Evolutionary conservation across 2,329 filamentous ascomycete species (phyloP).

Genomic region (Lasiodiplodia gonubiensis): DNA sequence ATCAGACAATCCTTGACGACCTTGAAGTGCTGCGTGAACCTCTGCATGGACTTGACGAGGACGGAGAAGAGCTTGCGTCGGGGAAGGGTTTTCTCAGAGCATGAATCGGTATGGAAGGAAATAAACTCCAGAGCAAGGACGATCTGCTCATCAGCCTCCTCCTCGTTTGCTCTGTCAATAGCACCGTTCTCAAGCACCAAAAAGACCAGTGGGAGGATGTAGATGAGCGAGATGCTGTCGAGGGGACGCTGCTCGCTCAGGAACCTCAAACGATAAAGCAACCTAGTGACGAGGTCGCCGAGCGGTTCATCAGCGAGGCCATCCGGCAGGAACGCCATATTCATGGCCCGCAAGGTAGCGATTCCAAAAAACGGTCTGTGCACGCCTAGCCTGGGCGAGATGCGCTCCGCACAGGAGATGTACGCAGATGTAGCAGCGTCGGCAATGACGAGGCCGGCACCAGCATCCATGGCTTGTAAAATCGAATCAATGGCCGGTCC

Average conservation of each 20-base stretch:
- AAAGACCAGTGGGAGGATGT: constrained; percentile 82
- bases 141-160: constrained; percentile 88
- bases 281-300: constrained; percentile 81
- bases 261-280: constrained; percentile 89
- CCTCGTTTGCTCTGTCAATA: constrained; percentile 67
- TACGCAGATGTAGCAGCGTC: constrained; percentile 79
- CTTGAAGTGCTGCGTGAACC: constrained; percentile 92
- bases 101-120: constrained; percentile 84
- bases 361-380: constrained; percentile 84
- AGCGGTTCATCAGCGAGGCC: constrained; percentile 80
- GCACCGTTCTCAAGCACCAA: constrained; percentile 80
- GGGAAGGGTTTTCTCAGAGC: constrained; percentile 75
- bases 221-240: constrained; percentile 84
- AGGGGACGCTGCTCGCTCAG: constrained; percentile 93
- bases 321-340: constrained; percentile 72
- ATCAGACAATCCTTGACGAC: constrained; percentile 89
- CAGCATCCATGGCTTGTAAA: constrained; percentile 75
- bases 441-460: constrained; percentile 80
- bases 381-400: constrained; percentile 74
- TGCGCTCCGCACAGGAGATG: constrained; percentile 76
- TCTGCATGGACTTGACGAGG: constrained; percentile 83
- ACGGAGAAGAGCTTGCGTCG: constrained; percentile 73
- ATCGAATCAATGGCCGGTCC: constrained; percentile 77
- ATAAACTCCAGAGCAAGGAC: constrained; percentile 88
- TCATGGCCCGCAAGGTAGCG: constrained; percentile 80